A percentile compares a stretch with the other conserved stretches of the same genome.
Evolutionary conservation across 331 rosid genomes (phyloP).

Genomic region (Quercus phellos): DNA sequence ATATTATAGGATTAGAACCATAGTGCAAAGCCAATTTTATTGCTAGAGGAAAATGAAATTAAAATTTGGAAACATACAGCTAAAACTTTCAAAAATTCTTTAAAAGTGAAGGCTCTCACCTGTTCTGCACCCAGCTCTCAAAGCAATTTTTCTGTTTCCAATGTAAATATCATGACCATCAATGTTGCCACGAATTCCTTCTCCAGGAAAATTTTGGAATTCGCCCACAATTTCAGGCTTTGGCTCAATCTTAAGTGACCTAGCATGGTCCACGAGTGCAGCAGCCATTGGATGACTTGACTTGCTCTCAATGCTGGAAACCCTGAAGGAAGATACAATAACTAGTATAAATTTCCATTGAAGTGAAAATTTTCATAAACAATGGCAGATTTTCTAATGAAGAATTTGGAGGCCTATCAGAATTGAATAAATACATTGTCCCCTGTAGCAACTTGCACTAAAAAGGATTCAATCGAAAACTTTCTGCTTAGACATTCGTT

Average conservation of each 20-base stretch:
- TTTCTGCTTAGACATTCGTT: too few species aligned
- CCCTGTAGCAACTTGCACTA: too few species aligned
- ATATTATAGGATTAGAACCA: background rate
- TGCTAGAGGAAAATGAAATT: background rate
- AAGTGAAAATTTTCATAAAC: background rate
- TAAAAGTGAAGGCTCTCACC: constrained; percentile 33
- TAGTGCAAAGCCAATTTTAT: background rate
- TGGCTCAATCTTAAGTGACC: constrained; percentile 51
- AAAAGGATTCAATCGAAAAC: too few species aligned
- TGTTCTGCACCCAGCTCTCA: constrained; percentile 56
- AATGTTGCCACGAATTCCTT: constrained; percentile 75
- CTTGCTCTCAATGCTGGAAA: constrained; percentile 86
- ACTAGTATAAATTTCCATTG: background rate
- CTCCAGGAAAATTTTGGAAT: constrained; percentile 81
- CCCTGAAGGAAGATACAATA: constrained; percentile 43
- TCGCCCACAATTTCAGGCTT: constrained; percentile 67
- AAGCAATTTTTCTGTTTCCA: constrained; percentile 64
- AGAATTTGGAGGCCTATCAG: too few species aligned
- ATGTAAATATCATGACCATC: constrained; percentile 58
- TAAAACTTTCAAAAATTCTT: background rate
- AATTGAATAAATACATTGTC: too few species aligned
- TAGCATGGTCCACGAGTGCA: constrained; percentile 66
- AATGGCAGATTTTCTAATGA: too few species aligned
- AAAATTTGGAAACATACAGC: background rate
- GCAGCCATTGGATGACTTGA: constrained; percentile 94